Evolutionary conservation across 257 asterid species (phyloP).

Genomic region (Solanum chiquidenum): DNA sequence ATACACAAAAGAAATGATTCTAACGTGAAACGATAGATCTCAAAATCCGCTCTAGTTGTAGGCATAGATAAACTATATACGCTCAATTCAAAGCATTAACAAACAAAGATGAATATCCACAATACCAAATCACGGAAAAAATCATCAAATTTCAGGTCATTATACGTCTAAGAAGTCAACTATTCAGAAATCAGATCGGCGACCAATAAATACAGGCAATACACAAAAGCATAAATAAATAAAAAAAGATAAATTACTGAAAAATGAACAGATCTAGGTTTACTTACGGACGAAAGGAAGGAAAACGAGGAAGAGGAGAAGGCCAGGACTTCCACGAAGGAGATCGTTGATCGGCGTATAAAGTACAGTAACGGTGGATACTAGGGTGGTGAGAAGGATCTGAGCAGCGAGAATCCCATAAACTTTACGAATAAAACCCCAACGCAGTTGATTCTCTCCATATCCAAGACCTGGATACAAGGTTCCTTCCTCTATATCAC

Average conservation of each 20-base stretch:
- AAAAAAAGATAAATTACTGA: no score
- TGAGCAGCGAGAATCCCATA: conserved; percentile 85
- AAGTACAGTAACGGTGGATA: conserved; percentile 64
- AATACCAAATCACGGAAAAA: background rate
- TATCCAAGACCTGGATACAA: conserved; percentile 83
- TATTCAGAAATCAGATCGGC: background rate
- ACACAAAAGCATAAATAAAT: no score
- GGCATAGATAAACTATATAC: no score
- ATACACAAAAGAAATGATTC: background rate
- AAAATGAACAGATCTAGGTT: background rate
- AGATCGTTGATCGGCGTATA: conserved; percentile 77
- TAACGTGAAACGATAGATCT: background rate
- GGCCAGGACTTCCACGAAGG: conserved; percentile 58
- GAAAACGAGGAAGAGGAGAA: conserved; percentile 66
- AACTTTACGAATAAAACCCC: conserved; percentile 97
- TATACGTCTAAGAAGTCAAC: background rate
- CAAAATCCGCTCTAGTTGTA: background rate
- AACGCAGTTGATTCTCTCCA: conserved; percentile 94
- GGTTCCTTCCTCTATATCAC: conserved; percentile 36
- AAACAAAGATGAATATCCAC: background rate
- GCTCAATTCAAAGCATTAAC: background rate
- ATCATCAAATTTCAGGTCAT: background rate
- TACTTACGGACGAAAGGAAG: conserved; percentile 74
- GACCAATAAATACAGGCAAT: background rate
- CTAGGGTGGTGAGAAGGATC: conserved; percentile 52